These are phyloP conservation scores for Herpetomonas tarakana DNA, from an alignment of 208 protist genomes.

Conservation along the genomic window DNA sequence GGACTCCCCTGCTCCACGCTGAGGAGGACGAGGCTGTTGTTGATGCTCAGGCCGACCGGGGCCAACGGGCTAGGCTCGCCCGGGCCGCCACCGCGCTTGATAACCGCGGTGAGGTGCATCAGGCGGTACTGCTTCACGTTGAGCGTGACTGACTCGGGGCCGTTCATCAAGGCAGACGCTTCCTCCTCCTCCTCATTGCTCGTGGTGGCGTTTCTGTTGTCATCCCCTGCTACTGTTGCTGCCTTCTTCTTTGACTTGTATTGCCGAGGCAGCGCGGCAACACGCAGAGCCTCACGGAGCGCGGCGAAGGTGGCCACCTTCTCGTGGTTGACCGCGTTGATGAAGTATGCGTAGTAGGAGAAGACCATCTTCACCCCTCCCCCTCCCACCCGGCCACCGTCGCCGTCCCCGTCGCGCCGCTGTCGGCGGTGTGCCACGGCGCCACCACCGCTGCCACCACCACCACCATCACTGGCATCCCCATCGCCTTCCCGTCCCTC, in stretches of 20 bases:
- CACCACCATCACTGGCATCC: neutral
- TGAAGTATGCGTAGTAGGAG: slow-evolving; percentile 48
- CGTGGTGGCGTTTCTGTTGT: neutral
- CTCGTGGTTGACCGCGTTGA: slow-evolving; percentile 50
- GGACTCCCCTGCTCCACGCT: slow-evolving; percentile 32
- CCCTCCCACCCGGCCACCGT: neutral
- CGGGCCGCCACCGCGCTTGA: slow-evolving; percentile 26
- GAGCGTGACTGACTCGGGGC: slow-evolving; percentile 54
- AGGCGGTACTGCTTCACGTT: slow-evolving; percentile 61
- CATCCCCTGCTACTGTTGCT: neutral
- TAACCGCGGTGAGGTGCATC: slow-evolving; percentile 30
- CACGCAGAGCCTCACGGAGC: slow-evolving; percentile 21
- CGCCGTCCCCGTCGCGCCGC: neutral
- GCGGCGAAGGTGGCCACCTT: slow-evolving; percentile 23
- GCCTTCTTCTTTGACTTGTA: neutral
- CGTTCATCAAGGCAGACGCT: slow-evolving; percentile 3
- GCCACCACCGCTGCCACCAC: neutral
- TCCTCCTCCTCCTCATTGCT: neutral
- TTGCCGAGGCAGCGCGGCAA: slow-evolving; percentile 8
- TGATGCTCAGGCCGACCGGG: slow-evolving; percentile 56
- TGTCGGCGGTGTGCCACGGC: neutral
- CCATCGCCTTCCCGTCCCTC: neutral
- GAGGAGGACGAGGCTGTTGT: slow-evolving; percentile 48
- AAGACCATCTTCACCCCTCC: slow-evolving; percentile 8
- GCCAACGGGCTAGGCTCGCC: slow-evolving; percentile 27